Percentiles rank a stretch among this genome's conserved stretches.
Evolutionary conservation across 345 rosid genomes (phyloP).

Genomic region (Brassica napus): DNA sequence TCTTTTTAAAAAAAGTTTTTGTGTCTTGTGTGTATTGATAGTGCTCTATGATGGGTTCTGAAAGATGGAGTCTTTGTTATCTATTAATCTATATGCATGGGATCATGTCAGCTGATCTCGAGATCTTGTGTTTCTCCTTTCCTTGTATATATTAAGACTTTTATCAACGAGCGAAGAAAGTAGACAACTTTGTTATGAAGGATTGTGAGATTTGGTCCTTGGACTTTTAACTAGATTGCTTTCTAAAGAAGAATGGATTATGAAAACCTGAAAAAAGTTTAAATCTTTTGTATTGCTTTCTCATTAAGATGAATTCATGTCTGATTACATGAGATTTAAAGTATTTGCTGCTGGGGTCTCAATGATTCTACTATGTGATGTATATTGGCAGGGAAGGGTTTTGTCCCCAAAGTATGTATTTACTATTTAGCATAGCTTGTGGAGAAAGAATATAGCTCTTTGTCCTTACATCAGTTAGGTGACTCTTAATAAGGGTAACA

Average conservation of each 20-base stretch:
- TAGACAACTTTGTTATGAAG: not conserved
- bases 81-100: not conserved
- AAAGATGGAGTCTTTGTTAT: conserved; percentile 27
- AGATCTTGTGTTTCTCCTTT: conserved; percentile 7
- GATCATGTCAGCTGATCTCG: not conserved
- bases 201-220: not conserved
- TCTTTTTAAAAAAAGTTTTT: not conserved
- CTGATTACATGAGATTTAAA: not conserved
- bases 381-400: conserved; percentile 33
- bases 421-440: conserved; percentile 21
- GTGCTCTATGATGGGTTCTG: conserved; percentile 16
- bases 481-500: conserved; percentile 28
- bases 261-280: not conserved
- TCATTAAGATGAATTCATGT: no score
- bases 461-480: conserved; percentile 36
- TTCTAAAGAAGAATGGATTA: not conserved
- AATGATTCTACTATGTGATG: conserved; percentile 29
- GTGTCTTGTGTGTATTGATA: not conserved
- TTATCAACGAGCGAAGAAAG: not conserved
- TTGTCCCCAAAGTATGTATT: conserved; percentile 31
- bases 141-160: not conserved
- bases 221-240: not conserved
- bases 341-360: conserved; percentile 1
- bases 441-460: conserved; percentile 10
- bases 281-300: not conserved